phyloP scores from a whole-genome alignment of 2,329 filamentous ascomycete genomes.

The Penicillium olsonii region DNA sequence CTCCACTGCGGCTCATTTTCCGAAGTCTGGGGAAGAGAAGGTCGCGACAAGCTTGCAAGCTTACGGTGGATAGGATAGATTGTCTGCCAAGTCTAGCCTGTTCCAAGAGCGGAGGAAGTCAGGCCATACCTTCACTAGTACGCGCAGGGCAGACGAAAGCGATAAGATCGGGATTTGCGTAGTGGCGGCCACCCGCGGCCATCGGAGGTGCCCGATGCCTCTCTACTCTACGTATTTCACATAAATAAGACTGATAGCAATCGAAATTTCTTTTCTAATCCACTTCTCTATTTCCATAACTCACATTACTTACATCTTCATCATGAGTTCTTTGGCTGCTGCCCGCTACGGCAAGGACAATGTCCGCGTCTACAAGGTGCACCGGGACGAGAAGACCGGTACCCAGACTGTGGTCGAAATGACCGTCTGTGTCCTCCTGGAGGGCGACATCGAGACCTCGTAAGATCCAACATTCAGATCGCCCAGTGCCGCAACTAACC shows the following conservation, averaged over 20 bases:
- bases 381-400: slow-evolving; percentile 73
- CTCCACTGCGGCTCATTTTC: slow-evolving; percentile 5
- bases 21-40: slow-evolving; percentile 6
- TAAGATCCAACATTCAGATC: slow-evolving; percentile 45
- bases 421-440: slow-evolving; percentile 88
- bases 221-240: slow-evolving; percentile 1
- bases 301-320: slow-evolving; percentile 15
- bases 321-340: slow-evolving; percentile 42
- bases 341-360: slow-evolving; percentile 75
- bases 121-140: too few relatives aligned
- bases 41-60: background rate
- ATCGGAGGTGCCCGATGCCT: slow-evolving; percentile 41
- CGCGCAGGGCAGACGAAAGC: slow-evolving; percentile 1
- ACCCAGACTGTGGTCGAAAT: slow-evolving; percentile 88
- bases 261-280: background rate
- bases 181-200: slow-evolving; percentile 35
- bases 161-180: slow-evolving; percentile 33
- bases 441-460: slow-evolving; percentile 87
- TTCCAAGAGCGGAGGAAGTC: background rate
- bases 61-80: background rate
- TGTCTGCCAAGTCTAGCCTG: too few relatives aligned
- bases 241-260: slow-evolving; percentile 4
- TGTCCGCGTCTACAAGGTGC: slow-evolving; percentile 94
- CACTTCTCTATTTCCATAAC: too few relatives aligned
- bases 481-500: slow-evolving; percentile 3